phyloP scores from a whole-genome alignment of 1,284 basidiomycete species.

The Prillingera fragicola region DNA sequence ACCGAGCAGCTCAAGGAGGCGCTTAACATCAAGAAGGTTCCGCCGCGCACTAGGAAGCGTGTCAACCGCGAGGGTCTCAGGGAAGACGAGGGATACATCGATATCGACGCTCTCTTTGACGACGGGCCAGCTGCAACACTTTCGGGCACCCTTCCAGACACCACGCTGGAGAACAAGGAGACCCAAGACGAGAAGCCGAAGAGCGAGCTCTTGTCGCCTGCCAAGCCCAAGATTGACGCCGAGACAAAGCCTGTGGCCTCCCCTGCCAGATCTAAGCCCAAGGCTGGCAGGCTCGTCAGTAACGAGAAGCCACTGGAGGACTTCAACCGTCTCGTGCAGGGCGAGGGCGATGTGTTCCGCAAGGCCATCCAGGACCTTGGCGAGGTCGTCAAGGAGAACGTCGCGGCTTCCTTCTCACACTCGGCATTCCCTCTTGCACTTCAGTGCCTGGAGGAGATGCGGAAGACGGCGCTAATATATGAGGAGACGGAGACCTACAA shows the following conservation, averaged over 20 bases:
- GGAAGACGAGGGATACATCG: slow-evolving; percentile 43
- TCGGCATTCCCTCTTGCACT: slow-evolving; percentile 63
- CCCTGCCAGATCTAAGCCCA: slow-evolving; percentile 25
- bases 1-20: slow-evolving; percentile 59
- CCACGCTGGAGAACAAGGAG: background rate
- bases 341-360: slow-evolving; percentile 65
- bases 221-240: slow-evolving; percentile 27
- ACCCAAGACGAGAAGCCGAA: slow-evolving; percentile 8
- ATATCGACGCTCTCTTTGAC: slow-evolving; percentile 44
- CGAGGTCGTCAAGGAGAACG: slow-evolving; percentile 63
- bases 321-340: slow-evolving; percentile 62
- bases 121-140: slow-evolving; percentile 3
- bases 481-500: slow-evolving; percentile 48
- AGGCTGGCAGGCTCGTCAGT: slow-evolving; percentile 54
- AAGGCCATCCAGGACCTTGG: slow-evolving; percentile 69
- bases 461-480: slow-evolving; percentile 57
- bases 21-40: slow-evolving; percentile 62
- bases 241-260: slow-evolving; percentile 54
- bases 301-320: slow-evolving; percentile 66
- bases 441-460: slow-evolving; percentile 63
- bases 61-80: slow-evolving; percentile 47
- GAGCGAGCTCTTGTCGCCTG: slow-evolving; percentile 6
- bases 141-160: background rate
- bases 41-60: slow-evolving; percentile 49
- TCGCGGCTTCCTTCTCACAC: slow-evolving; percentile 62